Evolutionary conservation across 257 asterid species (phyloP).

Genomic region (Forsythia viridissima): DNA sequence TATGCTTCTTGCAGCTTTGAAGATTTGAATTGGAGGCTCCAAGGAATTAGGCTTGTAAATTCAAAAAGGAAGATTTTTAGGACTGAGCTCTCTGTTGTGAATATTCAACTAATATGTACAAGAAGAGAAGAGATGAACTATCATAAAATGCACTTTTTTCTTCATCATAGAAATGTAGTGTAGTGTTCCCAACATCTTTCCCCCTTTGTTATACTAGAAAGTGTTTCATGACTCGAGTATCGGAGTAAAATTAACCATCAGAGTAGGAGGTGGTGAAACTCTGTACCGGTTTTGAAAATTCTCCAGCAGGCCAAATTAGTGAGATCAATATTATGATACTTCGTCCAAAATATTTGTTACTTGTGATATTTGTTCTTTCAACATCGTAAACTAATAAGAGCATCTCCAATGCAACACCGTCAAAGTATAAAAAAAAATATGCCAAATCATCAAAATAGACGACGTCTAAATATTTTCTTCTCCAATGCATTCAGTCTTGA

Average conservation of each 20-base stretch:
- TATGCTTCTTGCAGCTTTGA: background rate
- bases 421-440: no score
- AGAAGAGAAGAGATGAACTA: background rate
- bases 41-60: background rate
- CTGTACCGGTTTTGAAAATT: background rate
- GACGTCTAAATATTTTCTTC: no score
- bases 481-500: no score
- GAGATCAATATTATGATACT: background rate
- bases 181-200: background rate
- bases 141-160: background rate
- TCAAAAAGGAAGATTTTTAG: background rate
- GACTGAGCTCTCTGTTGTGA: conserved; percentile 2
- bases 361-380: background rate
- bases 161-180: background rate
- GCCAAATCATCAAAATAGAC: no score
- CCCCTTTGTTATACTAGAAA: background rate
- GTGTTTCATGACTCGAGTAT: background rate
- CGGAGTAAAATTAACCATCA: background rate
- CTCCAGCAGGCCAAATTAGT: background rate
- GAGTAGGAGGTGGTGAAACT: background rate
- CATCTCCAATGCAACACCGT: no score
- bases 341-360: background rate
- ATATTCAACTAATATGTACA: conserved; percentile 1
- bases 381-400: no score
- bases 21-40: background rate